Evolutionary conservation across 345 rosid species (phyloP).

Genomic region (Rhizophora mangle): DNA sequence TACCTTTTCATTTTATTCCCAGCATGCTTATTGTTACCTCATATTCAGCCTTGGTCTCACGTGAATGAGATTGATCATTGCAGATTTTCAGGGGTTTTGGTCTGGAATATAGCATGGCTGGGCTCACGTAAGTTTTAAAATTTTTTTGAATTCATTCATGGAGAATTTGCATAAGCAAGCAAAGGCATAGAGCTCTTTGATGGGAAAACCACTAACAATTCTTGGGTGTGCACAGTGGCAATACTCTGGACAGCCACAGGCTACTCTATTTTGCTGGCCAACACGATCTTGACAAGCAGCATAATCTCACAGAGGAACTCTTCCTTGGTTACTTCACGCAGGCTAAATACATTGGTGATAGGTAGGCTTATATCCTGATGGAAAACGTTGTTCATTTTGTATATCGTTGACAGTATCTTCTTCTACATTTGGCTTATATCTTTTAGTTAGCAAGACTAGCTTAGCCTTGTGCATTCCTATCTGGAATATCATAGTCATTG

Average conservation of each 20-base stretch:
- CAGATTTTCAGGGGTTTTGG: conserved; percentile 72
- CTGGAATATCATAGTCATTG: too few species aligned
- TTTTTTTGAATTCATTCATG: neutral
- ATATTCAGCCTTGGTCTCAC: conserved; percentile 1
- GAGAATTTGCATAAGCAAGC: conserved; percentile 7
- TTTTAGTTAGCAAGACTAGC: too few species aligned
- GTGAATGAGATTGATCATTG: conserved; percentile 15
- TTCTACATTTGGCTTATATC: neutral
- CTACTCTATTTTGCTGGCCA: conserved; percentile 68
- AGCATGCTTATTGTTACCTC: neutral
- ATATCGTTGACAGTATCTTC: neutral
- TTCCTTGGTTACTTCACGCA: conserved; percentile 85
- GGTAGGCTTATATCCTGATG: conserved; percentile 32
- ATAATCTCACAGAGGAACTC: conserved; percentile 73
- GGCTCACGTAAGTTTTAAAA: conserved; percentile 72
- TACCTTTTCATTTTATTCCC: conserved; percentile 8
- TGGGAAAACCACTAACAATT: conserved; percentile 9
- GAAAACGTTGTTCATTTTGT: neutral
- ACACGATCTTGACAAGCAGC: conserved; percentile 62
- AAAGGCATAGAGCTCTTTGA: neutral
- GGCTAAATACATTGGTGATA: conserved; percentile 76
- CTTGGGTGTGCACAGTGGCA: conserved; percentile 52
- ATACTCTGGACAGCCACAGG: conserved; percentile 82
- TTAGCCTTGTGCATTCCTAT: too few species aligned
- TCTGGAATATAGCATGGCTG: conserved; percentile 67